Percentiles rank a stretch among this genome's conserved stretches.
phyloP scores from a whole-genome alignment of 331 rosid species.

The Rhamnella rubrinervis region DNA sequence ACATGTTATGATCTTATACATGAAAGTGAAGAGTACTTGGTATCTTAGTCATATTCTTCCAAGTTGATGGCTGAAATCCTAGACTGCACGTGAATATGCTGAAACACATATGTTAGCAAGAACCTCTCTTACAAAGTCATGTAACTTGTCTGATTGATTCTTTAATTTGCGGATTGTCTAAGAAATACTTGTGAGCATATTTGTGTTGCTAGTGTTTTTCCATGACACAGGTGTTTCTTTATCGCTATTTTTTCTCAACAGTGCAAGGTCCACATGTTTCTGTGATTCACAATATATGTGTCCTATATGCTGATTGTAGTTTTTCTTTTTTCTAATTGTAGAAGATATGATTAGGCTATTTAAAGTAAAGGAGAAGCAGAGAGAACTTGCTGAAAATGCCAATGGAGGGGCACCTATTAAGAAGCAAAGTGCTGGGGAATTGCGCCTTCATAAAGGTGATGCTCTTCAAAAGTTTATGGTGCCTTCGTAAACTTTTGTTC shows the following conservation, averaged over 20 bases:
- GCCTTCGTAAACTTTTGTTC: no score
- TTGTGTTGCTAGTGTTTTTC: neutral
- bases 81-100: no score
- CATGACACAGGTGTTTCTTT: neutral
- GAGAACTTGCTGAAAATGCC: conserved; percentile 80
- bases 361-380: conserved; percentile 91
- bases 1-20: no score
- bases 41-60: no score
- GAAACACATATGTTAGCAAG: no score
- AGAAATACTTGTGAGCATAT: no score
- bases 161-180: neutral
- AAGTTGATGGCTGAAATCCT: no score
- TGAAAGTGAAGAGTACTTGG: no score
- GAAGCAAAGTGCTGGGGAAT: conserved; percentile 91
- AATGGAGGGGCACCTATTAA: conserved; percentile 58
- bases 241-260: neutral
- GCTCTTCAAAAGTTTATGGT: no score
- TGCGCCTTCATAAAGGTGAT: conserved; percentile 91
- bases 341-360: conserved; percentile 84
- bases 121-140: no score
- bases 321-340: conserved; percentile 9
- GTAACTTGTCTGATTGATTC: neutral
- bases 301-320: neutral
- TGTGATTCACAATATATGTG: no score
- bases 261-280: no score